Conservation (phyloP, 345 rosid species). For the Odontarrhena argentea region DNA sequence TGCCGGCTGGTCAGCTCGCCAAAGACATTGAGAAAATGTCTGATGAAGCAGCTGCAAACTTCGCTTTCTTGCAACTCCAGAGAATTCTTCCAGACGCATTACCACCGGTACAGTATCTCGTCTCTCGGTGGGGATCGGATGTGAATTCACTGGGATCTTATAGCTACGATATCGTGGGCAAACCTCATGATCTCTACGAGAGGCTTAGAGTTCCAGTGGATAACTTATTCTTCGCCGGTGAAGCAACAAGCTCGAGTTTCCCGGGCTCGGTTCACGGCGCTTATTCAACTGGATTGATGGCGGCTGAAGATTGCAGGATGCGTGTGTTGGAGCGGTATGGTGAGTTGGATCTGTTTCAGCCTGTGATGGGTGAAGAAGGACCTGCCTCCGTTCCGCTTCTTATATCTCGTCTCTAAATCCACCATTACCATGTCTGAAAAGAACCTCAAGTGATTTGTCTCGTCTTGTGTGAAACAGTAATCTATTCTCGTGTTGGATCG, state of each 20-base stretch:
- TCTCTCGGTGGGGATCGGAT: constrained; percentile 83
- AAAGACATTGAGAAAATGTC: constrained; percentile 95
- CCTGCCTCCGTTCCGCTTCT: constrained; percentile 68
- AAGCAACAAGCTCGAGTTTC: constrained; percentile 76
- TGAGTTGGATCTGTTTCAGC: constrained; percentile 75
- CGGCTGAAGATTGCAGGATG: constrained; percentile 94
- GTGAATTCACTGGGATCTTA: constrained; percentile 79
- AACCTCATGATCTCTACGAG: constrained; percentile 83
- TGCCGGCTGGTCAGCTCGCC: constrained; percentile 99
- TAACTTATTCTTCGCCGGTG: constrained; percentile 96
- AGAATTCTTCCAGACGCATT: constrained; percentile 85
- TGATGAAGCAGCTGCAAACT: constrained; percentile 89
- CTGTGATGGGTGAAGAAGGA: constrained; percentile 73
- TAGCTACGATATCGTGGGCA: constrained; percentile 82
- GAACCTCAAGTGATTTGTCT: constrained; percentile 13
- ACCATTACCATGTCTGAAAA: constrained; percentile 1
- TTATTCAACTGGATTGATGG: constrained; percentile 80
- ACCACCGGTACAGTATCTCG: constrained; percentile 72
- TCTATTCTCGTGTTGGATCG: constrained; percentile 3
- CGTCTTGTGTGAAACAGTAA: constrained; percentile 13
- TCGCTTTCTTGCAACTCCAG: constrained; percentile 80
- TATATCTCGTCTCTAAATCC: constrained; percentile 72
- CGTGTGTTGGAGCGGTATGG: constrained; percentile 88
- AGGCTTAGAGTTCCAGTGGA: constrained; percentile 84
- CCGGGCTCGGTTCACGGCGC: constrained; percentile 96